These are phyloP conservation scores for Pleurotus tuber-regium DNA, from an alignment of 768 basidiomycete genomes.

Conservation along the genomic window DNA sequence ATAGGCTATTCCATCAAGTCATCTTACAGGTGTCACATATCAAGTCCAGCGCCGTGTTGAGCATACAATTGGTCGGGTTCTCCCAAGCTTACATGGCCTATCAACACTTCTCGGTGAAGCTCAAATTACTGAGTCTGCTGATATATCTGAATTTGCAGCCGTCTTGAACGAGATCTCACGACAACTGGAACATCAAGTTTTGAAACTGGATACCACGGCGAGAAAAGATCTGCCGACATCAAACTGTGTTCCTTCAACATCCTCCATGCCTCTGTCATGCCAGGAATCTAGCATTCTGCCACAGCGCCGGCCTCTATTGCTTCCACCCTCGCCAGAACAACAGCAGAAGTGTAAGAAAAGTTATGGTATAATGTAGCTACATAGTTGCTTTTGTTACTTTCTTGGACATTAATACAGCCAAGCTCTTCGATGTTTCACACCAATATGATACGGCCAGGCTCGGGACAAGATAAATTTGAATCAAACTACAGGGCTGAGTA, in stretches of 20 bases:
- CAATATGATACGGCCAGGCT: too few species aligned
- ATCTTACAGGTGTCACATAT: background rate
- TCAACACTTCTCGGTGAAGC: background rate
- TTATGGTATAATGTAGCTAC: background rate
- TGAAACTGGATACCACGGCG: too few species aligned
- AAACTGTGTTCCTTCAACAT: background rate
- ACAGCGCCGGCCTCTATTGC: background rate
- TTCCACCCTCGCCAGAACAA: background rate
- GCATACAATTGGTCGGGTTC: background rate
- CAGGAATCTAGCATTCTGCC: background rate
- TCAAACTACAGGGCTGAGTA: too few species aligned
- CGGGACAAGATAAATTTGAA: too few species aligned
- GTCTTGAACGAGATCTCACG: background rate
- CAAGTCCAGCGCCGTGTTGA: background rate
- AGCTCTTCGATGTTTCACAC: too few species aligned
- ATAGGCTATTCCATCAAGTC: background rate
- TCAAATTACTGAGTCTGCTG: background rate
- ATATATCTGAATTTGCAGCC: background rate
- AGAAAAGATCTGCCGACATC: too few species aligned
- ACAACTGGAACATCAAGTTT: background rate
- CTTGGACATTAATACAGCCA: too few species aligned
- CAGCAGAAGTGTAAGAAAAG: background rate
- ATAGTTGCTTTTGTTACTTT: too few species aligned
- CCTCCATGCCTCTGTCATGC: background rate
- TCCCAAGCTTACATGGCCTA: background rate